phyloP scores from a whole-genome alignment of 2,329 filamentous ascomycete genomes.

The Paraconiothyrium sp. region DNA sequence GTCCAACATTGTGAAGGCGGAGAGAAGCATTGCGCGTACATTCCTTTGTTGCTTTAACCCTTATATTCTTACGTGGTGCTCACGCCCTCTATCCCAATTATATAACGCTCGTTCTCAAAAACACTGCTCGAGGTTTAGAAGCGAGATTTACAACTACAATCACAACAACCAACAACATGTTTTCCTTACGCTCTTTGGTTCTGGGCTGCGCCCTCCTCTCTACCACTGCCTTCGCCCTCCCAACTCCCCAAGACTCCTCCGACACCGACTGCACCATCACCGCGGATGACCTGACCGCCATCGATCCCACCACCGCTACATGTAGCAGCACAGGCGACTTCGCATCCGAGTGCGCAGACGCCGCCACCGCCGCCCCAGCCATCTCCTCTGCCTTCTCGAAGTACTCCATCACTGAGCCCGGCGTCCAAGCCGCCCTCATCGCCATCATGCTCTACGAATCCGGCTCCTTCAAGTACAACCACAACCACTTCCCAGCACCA shows the following conservation, averaged over 20 bases:
- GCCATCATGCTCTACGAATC: constrained; percentile 78
- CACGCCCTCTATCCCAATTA: not conserved
- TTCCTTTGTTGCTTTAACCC: not conserved
- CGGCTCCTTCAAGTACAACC: constrained; percentile 74
- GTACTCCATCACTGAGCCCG: constrained; percentile 64
- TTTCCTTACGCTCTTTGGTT: constrained; percentile 33
- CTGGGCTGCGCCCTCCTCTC: constrained; percentile 51
- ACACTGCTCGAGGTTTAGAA: not conserved
- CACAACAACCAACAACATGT: constrained; percentile 32
- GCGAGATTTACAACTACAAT: not conserved
- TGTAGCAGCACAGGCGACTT: constrained; percentile 59
- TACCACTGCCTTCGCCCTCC: constrained; percentile 34
- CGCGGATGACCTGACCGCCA: constrained; percentile 54
- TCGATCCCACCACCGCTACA: constrained; percentile 65
- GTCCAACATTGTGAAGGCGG: not conserved
- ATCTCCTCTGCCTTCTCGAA: constrained; percentile 66
- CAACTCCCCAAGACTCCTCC: not conserved
- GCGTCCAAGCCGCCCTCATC: constrained; percentile 75
- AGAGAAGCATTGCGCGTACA: not conserved
- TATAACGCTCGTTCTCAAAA: not conserved
- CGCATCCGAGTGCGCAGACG: constrained; percentile 66
- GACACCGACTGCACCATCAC: constrained; percentile 24
- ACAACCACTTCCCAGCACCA: constrained; percentile 66
- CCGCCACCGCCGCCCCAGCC: constrained; percentile 66
- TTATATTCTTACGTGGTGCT: not conserved